Conservation (phyloP, 192 early-diverging fungal species). For the Podila horticola region DNA sequence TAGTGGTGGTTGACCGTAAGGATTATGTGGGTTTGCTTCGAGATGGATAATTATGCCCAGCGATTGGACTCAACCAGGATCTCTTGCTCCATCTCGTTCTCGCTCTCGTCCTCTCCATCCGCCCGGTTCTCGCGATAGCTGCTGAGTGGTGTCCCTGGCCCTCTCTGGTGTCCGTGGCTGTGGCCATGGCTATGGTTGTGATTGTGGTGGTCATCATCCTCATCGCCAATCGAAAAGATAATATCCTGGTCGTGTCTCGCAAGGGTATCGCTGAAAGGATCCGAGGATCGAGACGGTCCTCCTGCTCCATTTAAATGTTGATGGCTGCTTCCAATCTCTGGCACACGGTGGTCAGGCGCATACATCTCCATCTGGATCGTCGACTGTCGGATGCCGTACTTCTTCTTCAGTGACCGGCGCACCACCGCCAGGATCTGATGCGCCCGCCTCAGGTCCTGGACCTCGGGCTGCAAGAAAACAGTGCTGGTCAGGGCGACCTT, state of each 20-base stretch:
- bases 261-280: slow-evolving; percentile 6
- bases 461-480: slow-evolving; percentile 25
- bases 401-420: slow-evolving; percentile 51
- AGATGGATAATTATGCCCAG: slow-evolving; percentile 41
- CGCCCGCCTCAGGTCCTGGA: slow-evolving; percentile 36
- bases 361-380: slow-evolving; percentile 64
- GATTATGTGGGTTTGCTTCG: too few relatives aligned
- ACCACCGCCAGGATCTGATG: slow-evolving; percentile 52
- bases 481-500: slow-evolving; percentile 54
- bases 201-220: slow-evolving; percentile 16
- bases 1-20: background rate
- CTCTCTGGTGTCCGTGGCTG: slow-evolving; percentile 3
- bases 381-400: slow-evolving; percentile 61
- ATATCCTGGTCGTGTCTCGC: slow-evolving; percentile 42
- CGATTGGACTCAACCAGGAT: slow-evolving; percentile 2
- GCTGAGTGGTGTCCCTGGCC: slow-evolving; percentile 29
- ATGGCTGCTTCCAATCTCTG: background rate
- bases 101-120: slow-evolving; percentile 35
- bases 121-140: slow-evolving; percentile 27
- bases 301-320: background rate
- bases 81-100: slow-evolving; percentile 46
- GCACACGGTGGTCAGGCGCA: background rate
- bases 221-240: slow-evolving; percentile 47
- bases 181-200: background rate
- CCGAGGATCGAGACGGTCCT: background rate